These are phyloP conservation scores for Colletotrichum eleusines DNA, from an alignment of 2,329 filamentous ascomycete genomes.

Conservation along the genomic window DNA sequence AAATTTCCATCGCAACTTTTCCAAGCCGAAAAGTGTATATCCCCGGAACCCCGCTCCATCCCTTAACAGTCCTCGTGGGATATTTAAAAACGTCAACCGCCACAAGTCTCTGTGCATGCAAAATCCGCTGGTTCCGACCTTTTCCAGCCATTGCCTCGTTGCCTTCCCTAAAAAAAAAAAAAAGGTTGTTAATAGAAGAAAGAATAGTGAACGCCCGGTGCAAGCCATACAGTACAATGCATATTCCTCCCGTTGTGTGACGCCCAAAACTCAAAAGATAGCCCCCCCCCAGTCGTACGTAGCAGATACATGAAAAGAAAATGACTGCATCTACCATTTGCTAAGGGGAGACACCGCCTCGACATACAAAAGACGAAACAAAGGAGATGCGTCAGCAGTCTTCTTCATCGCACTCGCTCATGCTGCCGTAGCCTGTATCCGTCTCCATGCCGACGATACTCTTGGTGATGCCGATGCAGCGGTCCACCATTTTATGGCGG, in stretches of 20 bases:
- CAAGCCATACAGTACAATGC: background rate
- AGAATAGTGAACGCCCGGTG: slow-evolving; percentile 11
- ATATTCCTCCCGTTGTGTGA: background rate
- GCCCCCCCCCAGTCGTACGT: slow-evolving; percentile 32
- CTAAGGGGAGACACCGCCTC: slow-evolving; percentile 14
- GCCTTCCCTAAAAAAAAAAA: slow-evolving; percentile 20
- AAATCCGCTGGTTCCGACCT: slow-evolving; percentile 36
- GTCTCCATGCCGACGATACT: slow-evolving; percentile 69
- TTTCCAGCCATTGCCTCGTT: slow-evolving; percentile 37
- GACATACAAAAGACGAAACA: background rate
- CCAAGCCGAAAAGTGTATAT: slow-evolving; percentile 27
- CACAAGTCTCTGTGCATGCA: slow-evolving; percentile 26
- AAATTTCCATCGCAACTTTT: slow-evolving; percentile 32
- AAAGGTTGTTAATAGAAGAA: background rate
- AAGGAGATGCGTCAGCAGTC: slow-evolving; percentile 40
- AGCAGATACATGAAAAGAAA: slow-evolving; percentile 23
- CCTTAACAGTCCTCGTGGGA: slow-evolving; percentile 21
- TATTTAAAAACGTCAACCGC: slow-evolving; percentile 23
- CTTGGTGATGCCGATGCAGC: slow-evolving; percentile 68
- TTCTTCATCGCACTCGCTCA: slow-evolving; percentile 62
- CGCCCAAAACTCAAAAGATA: slow-evolving; percentile 22
- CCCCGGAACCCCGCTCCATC: slow-evolving; percentile 18
- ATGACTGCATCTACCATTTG: slow-evolving; percentile 29
- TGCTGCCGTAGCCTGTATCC: slow-evolving; percentile 71
- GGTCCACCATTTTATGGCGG: slow-evolving; percentile 66